These are phyloP conservation scores for Cutaneotrichosporon sp. DNA, from an alignment of 1,284 basidiomycete genomes.

Conservation along the genomic window DNA sequence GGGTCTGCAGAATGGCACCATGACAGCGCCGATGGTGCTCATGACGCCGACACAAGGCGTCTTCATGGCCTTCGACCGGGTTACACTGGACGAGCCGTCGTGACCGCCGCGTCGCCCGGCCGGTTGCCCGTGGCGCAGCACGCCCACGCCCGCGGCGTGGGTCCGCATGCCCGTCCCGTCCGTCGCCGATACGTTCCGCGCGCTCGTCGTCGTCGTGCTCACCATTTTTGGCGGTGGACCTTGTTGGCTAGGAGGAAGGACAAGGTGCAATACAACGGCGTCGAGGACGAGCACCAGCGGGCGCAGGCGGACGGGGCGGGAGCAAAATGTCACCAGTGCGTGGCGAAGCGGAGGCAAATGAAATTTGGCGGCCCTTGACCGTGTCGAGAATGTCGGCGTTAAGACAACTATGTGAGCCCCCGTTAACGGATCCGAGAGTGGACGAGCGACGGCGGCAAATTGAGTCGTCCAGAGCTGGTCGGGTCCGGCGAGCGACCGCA, in stretches of 20 bases:
- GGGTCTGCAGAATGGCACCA: too few relatives aligned
- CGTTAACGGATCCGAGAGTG: not conserved
- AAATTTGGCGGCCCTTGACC: not conserved
- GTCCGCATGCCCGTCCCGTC: not conserved
- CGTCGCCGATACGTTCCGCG: not conserved
- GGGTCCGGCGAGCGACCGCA: not conserved
- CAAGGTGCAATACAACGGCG: not conserved
- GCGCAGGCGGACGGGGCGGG: not conserved
- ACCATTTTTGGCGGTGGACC: slow-evolving; percentile 16
- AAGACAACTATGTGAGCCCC: not conserved
- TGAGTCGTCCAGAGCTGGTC: not conserved
- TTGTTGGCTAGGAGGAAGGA: slow-evolving; percentile 13
- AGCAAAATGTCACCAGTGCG: not conserved
- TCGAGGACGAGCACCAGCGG: too few relatives aligned
- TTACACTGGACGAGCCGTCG: too few relatives aligned
- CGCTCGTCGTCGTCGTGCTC: slow-evolving; percentile 4
- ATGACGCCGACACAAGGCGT: too few relatives aligned
- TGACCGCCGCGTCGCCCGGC: too few relatives aligned
- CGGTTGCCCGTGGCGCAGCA: not conserved
- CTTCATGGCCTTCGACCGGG: too few relatives aligned
- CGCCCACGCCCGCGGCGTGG: too few relatives aligned
- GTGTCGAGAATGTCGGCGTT: slow-evolving; percentile 2
- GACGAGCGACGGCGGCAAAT: not conserved
- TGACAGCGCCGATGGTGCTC: too few relatives aligned
- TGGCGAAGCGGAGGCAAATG: not conserved